Conservation (phyloP, 805 yeast genomes). For the Lachancea lanzarotensis region DNA sequence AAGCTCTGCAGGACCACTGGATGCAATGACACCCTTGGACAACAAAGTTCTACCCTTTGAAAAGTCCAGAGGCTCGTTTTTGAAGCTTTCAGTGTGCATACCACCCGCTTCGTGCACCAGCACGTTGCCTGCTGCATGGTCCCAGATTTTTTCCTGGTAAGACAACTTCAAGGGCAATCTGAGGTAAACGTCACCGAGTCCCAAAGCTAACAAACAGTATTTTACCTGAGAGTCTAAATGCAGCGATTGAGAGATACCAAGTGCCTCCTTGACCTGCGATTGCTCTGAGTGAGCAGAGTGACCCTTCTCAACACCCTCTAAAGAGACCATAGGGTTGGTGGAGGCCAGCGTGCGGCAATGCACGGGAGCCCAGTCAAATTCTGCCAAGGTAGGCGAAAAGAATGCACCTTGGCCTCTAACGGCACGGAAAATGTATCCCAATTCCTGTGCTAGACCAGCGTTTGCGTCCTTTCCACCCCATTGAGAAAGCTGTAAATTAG, state of each 20-base stretch:
- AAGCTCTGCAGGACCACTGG: slow-evolving; percentile 34
- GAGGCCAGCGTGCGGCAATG: slow-evolving; percentile 37
- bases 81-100: slow-evolving; percentile 67
- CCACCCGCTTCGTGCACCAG: slow-evolving; percentile 91
- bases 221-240: slow-evolving; percentile 95
- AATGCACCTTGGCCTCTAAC: slow-evolving; percentile 32
- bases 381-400: slow-evolving; percentile 30
- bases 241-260: slow-evolving; percentile 61
- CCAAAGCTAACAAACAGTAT: slow-evolving; percentile 84
- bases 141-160: slow-evolving; percentile 96
- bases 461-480: slow-evolving; percentile 35
- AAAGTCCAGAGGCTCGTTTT: slow-evolving; percentile 69
- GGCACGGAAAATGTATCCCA: slow-evolving; percentile 32
- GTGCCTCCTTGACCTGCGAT: slow-evolving; percentile 54
- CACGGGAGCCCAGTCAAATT: slow-evolving; percentile 42
- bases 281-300: slow-evolving; percentile 92
- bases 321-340: slow-evolving; percentile 25
- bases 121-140: slow-evolving; percentile 93
- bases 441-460: slow-evolving; percentile 20
- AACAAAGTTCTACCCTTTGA: slow-evolving; percentile 73
- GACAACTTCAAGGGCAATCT: slow-evolving; percentile 72
- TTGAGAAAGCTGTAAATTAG: slow-evolving; percentile 54
- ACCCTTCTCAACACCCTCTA: slow-evolving; percentile 90
- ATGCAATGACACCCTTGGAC: slow-evolving; percentile 93
- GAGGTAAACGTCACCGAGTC: slow-evolving; percentile 87